phyloP scores from a whole-genome alignment of 2,329 filamentous ascomycete genomes.

The Aspergillus melleus region DNA sequence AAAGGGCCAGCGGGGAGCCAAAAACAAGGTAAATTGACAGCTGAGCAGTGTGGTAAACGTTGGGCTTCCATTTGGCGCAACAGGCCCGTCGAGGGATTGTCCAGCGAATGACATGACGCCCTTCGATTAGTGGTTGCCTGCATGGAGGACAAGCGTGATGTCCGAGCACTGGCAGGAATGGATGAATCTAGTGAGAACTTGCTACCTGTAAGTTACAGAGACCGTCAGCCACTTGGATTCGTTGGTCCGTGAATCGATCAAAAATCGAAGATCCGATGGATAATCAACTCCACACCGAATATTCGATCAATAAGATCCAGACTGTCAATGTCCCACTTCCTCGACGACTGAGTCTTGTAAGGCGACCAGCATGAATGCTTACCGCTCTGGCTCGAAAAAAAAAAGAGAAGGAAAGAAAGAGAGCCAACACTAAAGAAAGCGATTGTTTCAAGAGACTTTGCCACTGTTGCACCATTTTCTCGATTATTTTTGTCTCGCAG shows the following conservation, averaged over 20 bases:
- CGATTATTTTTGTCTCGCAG: conserved; percentile 14
- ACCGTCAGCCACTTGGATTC: background rate
- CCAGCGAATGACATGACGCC: background rate
- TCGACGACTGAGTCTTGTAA: background rate
- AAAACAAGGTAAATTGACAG: background rate
- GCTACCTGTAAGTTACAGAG: conserved; percentile 1
- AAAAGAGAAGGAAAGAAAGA: background rate
- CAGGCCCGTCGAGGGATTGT: background rate
- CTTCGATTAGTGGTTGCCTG: too few species aligned
- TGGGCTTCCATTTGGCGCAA: background rate
- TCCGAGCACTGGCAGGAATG: conserved; percentile 10
- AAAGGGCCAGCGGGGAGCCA: background rate
- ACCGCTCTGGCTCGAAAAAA: background rate
- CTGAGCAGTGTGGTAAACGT: background rate
- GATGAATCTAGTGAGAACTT: conserved; percentile 9
- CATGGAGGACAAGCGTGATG: background rate
- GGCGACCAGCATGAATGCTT: background rate
- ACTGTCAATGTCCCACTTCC: background rate
- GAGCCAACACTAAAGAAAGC: background rate
- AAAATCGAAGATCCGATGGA: conserved; percentile 10
- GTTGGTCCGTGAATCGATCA: conserved; percentile 10
- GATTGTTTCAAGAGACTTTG: background rate
- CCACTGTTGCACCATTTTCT: background rate
- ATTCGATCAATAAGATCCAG: conserved; percentile 16
- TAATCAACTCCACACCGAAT: conserved; percentile 17